Evolutionary conservation across 1,284 basidiomycete genomes (phyloP), one percentile per base, ranked within the genome.

Genomic region (Chalciporus sp.): DNA sequence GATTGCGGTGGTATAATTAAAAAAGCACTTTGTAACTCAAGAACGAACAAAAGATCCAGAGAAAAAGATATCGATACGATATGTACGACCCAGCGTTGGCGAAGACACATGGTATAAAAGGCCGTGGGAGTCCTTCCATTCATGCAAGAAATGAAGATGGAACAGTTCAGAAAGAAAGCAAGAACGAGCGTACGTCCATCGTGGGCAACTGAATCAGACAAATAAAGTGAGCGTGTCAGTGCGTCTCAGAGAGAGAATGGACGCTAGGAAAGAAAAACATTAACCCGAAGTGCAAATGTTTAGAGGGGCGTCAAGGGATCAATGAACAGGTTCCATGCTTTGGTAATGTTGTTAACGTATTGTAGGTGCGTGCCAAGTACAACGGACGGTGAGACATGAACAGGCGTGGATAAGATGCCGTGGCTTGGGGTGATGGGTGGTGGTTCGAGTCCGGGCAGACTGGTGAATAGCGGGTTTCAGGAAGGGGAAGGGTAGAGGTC

Each of bases 311-410:
- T 51, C 61, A 55, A 60, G 49, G 52, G 57, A 60, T 52, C 17
- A 33, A 51, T 62, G 40, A 28, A 49, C 51, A 39, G 35, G n/a
- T 37, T 53, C 43, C 26, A 20, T 41, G 39, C 16, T 16, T 41
- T 42, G 11, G 50, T 19, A 14, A 4, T 56, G 39, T 45, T 40
- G 49, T 26, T 49, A 14, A n/a, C 23, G 17, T 48, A 43, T 48
- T 45, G 49, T 43, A 40, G 44, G 51, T 66, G 54, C 46, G 37
- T 42, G 52, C 55, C 16, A 53, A 52, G 49, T 64, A 68, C 63
- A 64, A 37, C 29, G 28, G 49, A 47, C 19, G 27, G 29, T 43
- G n/a, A 35, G 43, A 49, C 44, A 39, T 42, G 27, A 27, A 29
- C 29, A 14, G 27, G 23, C n/a, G 39, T 29, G n/a, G 31, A 48